Evolutionary conservation across 192 early-diverging fungal genomes (phyloP).

Genomic region (Coemansia sp.): DNA sequence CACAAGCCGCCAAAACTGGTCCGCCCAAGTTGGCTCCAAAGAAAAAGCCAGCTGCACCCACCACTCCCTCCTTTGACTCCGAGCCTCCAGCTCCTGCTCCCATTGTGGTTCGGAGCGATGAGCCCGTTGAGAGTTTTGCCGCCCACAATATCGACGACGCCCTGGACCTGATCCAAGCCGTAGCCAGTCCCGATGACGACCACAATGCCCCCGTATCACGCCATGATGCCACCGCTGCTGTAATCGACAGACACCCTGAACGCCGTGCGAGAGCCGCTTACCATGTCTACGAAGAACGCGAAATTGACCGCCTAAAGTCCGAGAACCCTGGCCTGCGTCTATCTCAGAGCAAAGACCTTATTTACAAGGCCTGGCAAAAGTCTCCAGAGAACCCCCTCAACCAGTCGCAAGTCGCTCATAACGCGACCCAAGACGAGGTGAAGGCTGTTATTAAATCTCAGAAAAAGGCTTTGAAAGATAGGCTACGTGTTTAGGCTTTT

Average conservation of each 20-base stretch:
- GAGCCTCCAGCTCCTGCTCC: conserved; percentile 9
- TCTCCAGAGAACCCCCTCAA: conserved; percentile 81
- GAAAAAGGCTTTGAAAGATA: conserved; percentile 43
- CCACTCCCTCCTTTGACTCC: conserved; percentile 7
- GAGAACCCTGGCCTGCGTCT: conserved; percentile 82
- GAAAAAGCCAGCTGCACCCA: not conserved
- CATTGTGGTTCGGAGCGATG: conserved; percentile 8
- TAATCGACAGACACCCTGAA: conserved; percentile 88
- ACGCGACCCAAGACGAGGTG: conserved; percentile 70
- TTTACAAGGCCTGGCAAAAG: conserved; percentile 81
- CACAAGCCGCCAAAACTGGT: conserved; percentile 15
- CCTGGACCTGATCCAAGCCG: conserved; percentile 69
- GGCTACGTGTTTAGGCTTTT: conserved; percentile 35
- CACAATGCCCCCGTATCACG: conserved; percentile 21
- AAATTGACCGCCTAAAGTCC: conserved; percentile 71
- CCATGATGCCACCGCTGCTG: conserved; percentile 42
- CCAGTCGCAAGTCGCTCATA: conserved; percentile 71
- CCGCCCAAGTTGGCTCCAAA: conserved; percentile 19
- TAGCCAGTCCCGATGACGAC: conserved; percentile 14
- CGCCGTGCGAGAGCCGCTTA: conserved; percentile 81
- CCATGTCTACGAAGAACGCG: conserved; percentile 68
- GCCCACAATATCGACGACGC: conserved; percentile 88
- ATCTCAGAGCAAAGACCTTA: conserved; percentile 75
- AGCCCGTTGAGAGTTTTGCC: conserved; percentile 65
- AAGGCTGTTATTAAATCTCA: conserved; percentile 53